phyloP scores from a whole-genome alignment of 1,284 basidiomycete genomes.

The Puccinia hordei region DNA sequence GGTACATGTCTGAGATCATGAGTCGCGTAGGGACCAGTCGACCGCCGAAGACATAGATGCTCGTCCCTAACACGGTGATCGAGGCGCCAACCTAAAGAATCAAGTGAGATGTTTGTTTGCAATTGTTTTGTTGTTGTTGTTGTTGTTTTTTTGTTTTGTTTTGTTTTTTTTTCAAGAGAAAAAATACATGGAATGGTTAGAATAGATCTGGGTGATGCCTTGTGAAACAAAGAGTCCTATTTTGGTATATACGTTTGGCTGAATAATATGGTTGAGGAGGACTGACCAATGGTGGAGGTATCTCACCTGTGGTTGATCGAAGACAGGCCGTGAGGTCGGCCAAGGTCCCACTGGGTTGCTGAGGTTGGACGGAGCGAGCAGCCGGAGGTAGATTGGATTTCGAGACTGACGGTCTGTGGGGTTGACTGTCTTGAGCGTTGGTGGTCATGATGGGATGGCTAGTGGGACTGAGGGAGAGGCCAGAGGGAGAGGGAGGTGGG shows the following conservation, averaged over 20 bases:
- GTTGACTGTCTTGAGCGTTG: neutral
- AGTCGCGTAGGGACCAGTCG: slow-evolving; percentile 78
- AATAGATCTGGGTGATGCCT: too few species aligned
- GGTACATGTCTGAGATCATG: slow-evolving; percentile 84
- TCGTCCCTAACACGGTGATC: slow-evolving; percentile 77
- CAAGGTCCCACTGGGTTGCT: slow-evolving; percentile 57
- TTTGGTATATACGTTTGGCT: neutral
- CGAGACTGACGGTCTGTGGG: neutral
- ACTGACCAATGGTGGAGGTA: slow-evolving; percentile 77
- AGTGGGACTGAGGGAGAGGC: too few species aligned
- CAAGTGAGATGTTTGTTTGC: too few species aligned
- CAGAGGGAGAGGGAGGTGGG: neutral
- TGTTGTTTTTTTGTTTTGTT: neutral
- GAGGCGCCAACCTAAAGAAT: slow-evolving; percentile 69
- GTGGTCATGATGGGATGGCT: too few species aligned
- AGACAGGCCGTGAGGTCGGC: slow-evolving; percentile 83
- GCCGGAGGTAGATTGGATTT: neutral
- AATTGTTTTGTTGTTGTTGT: too few species aligned
- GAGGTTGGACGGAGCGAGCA: neutral
- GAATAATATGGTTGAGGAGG: slow-evolving; percentile 16
- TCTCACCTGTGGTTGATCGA: slow-evolving; percentile 77
- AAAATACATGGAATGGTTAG: slow-evolving; percentile 35
- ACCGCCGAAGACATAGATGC: slow-evolving; percentile 86
- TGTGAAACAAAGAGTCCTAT: too few species aligned
- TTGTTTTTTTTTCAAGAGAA: neutral